Evolutionary conservation across 148 eudicot species (phyloP), one percentile per base, ranked within the genome.

Genomic region (Silene uniflora): DNA sequence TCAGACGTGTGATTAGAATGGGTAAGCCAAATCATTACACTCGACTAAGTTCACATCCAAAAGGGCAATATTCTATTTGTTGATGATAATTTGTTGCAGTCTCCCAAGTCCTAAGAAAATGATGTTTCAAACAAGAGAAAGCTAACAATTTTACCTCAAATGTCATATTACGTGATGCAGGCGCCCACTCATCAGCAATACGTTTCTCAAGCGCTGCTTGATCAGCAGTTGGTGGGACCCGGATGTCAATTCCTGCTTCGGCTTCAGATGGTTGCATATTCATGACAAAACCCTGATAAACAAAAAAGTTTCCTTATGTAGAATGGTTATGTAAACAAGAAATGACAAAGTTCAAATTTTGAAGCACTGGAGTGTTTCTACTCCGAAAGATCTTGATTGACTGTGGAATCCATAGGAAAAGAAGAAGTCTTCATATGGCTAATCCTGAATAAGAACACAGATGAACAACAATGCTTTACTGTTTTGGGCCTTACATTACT

Each of bases 241-340:
- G 87, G 32, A 95, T 85, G 80, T 95, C 98, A 82, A 95, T 88
- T 79, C 93, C 98, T 75, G 93, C 93, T 83, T 90, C 87, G 46
- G 96, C 96, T 86, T 95, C 98, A 63, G 97, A 95, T 60, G 98
- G 97, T 83, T 95, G 98, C 87, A 95, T 81, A 83, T 92, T 95
- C 98, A 89, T 95, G 59, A 90, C 96, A 71, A 85, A 92, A 39
- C 98, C 98, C 98, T 95, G 83, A 73, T 52, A 46, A 2, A 32
- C 42, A 76, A 66, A 79, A 79, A 21, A 58, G 76, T 10, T 10
- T 62, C 13, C 64, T 56, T 5, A 54, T 22, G 9, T 59, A 18
- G 47, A 72, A 72, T 55, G 10, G 59, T 24, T 21, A 47, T 17
- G 18, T 8, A 10, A 39, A 19, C 59, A 19, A 69, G 32, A 47